Evolutionary conservation across 2,329 filamentous ascomycete genomes (phyloP), one percentile per base, ranked within the genome.

Genomic region (Phaeomoniella chlamydospora): DNA sequence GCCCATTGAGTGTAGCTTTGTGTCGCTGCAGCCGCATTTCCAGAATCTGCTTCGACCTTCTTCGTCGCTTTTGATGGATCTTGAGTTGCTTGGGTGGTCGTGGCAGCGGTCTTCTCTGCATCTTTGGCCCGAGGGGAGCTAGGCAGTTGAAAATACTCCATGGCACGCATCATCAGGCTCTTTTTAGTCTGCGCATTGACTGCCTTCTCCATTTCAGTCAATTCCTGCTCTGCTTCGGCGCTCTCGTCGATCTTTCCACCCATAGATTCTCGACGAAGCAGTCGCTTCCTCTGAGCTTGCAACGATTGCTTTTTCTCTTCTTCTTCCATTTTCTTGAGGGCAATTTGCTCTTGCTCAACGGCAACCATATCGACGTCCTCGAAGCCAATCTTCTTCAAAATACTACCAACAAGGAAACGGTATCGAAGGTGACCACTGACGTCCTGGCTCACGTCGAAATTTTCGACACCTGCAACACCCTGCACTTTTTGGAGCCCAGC

Each of bases 401-500:
- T 77, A 31, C 61, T 67, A 12, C 79, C 77, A 5, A 78, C 63
- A 35, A 84, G 61, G 48, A 71, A 72, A 39, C 77, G 72, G 52
- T 87, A 87, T 45, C 75, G 67, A 40, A 82, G 55, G 56, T 88
- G 82, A 12, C 77, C 78, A 43, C 64, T 73, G 36, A 83, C 69
- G 43, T 76, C 65, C 37, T 75, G 67, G 41, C 71, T 77, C 16
- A 77, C 70, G 43, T 82, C 66, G 36, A 80, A 61, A 45, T 81
- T 85, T 52, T 85, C 79, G 4, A 67, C 52, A 1, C 57, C 57
- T 0, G 52, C 45, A 2, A 65, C 51, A 11, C 51, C 70, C 39
- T 74, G 58, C 15, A 92, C 72, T 18, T 74, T 67, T 52, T 94
- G 81, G 2, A 96, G 62, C 0, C 87, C 88, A 0, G 86, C 86